Percentiles rank a stretch among this genome's conserved stretches.
Evolutionary conservation across 202 grass and related monocot genomes (phyloP).

Genomic region (Carex sylvatica): DNA sequence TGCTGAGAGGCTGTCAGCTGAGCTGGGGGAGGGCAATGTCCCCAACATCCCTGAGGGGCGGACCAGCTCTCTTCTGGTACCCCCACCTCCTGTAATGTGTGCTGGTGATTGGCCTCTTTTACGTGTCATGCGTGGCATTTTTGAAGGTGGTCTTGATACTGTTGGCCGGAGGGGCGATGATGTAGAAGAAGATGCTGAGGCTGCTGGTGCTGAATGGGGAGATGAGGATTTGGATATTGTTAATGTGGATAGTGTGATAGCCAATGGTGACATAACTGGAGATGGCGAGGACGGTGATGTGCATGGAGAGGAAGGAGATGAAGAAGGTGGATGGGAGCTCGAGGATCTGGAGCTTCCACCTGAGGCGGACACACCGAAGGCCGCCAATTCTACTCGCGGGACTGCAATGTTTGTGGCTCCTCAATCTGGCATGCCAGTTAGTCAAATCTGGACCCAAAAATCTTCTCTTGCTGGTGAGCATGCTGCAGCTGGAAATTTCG

Average conservation of each 20-base stretch:
- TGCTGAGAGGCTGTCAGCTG: constrained; percentile 63
- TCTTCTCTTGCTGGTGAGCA: constrained; percentile 97
- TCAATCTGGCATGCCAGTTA: constrained; percentile 84
- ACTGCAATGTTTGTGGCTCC: constrained; percentile 64
- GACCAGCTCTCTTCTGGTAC: constrained; percentile 57
- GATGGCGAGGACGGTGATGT: constrained; percentile 55
- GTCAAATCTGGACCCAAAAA: constrained; percentile 93
- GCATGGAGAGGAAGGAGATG: constrained; percentile 60
- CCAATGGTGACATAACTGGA: constrained; percentile 55
- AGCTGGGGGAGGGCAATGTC: constrained; percentile 76
- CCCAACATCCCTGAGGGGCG: constrained; percentile 76
- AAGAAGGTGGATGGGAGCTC: constrained; percentile 91
- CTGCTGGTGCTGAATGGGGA: constrained; percentile 81
- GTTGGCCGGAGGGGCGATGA: constrained; percentile 56
- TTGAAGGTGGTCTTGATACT: constrained; percentile 83
- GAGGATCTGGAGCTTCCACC: constrained; percentile 92
- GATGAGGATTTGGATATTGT: constrained; percentile 87
- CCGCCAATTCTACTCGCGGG: constrained; percentile 34
- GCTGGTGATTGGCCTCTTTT: constrained; percentile 89
- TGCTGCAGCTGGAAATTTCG: constrained; percentile 82
- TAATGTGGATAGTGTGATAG: constrained; percentile 51
- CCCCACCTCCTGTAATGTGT: constrained; percentile 59
- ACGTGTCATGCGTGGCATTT: constrained; percentile 87
- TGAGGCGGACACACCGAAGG: constrained; percentile 74
- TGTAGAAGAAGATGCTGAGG: constrained; percentile 66